Evolutionary conservation across 2,329 filamentous ascomycete species (phyloP), one percentile per base, ranked within the genome.

Genomic region (Penicillium sp.): DNA sequence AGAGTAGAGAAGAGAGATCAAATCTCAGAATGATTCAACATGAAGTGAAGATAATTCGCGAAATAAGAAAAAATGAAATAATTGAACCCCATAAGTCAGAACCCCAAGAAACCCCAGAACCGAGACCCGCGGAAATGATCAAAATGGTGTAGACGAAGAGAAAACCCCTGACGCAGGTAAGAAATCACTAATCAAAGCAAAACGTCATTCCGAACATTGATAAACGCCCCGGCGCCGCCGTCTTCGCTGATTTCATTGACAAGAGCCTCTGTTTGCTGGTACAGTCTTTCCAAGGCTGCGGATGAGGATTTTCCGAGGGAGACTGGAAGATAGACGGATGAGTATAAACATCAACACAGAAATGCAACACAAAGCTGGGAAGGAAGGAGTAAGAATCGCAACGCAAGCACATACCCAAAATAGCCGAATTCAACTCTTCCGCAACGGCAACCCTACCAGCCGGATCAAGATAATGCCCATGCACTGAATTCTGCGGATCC

Each of bases 381-480:
- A 48, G 48, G 38, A 25, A 19, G 28, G 59, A n/a, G 19, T 22
- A 22, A 22, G 19, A 22, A 22, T 22, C 19, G 19, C 19, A 22
- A 22, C 19, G 19, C 19, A 22, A 22, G 19, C 19, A 60, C 88
- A 80, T 81, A 96, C 93, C 87, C 62, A 99, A 77, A 69, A 99
- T 97, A 51, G 92, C 93, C 62, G 92, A 91, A 76, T 98, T 98
- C 59, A 99, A 82, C 76, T 97, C 93, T 79, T 99, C 95, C 8
- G 93, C 93, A 43, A 98, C 92, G 19, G 87, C 83, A 19, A 88
- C 86, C 46, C 95, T 83, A 1, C 91, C 92, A 55, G 85, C 86
- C 42, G 85, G 83, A 70, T 96, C 91, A 59, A 99, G 81, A 61
- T 97, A 80, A 71, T 92, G 89, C 16, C 89, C 88, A 60, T 97